Evolutionary conservation across 257 asterid genomes (phyloP), one percentile per base, ranked within the genome.

Genomic region (Solanum bulbocastanum): DNA sequence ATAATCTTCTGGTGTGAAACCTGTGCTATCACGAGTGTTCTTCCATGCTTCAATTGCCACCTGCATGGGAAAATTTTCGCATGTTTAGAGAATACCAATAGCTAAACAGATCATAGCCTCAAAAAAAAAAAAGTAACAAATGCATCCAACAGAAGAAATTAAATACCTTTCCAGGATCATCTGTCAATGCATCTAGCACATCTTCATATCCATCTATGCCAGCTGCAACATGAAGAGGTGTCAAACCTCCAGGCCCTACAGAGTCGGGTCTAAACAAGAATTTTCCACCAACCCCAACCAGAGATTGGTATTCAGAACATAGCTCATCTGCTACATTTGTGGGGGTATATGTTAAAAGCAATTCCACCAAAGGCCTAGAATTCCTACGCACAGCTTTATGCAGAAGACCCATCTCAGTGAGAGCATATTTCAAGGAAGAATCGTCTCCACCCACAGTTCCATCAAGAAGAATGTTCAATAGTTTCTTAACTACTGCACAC

Each of bases 181-280:
- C 90, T 4, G 95, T 95, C 90, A 95, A 84, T 52, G 95, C 98
- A 83, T 94, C 96, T 78, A 93, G 89, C 40, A 92, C 90, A 83
- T 94, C 96, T 87, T 93, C 98, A 58, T 95, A 92, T 75, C 96
- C 95, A 87, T 94, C 97, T 90, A 91, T 92, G 87, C 98, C 95
- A 69, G 98, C 96, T 22, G 98, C 98, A 79, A 94, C 91, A 90
- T 95, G 98, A 90, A 95, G 96, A 86, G 98, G 98, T 30, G 98
- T 95, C 87, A 94, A 88, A 86, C 96, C 98, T 78, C 94, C 96
- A 35, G 96, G 93, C 71, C 98, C 98, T 10, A 90, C 91, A 83
- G 87, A 89, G 88, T 95, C 96, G 37, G 96, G 96, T 87, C 94
- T 92, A 86, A 94, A 94, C 92, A 94, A 84, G 91, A 88, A 92